phyloP scores from a whole-genome alignment of 2,329 filamentous ascomycete genomes.

The Ascosphaera aggregata region DNA sequence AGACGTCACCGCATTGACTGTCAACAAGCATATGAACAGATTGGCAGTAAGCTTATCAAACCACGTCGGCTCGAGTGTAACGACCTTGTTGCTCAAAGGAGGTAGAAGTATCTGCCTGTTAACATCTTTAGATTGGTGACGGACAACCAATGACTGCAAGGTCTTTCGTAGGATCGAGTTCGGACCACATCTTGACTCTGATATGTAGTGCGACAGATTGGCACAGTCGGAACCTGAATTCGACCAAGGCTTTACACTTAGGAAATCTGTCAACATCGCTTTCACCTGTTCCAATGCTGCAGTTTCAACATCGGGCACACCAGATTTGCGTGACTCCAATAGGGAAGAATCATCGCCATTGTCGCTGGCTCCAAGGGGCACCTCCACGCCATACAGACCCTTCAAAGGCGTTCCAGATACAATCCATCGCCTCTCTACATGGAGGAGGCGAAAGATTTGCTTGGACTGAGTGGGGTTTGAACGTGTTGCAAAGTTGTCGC shows the following conservation, averaged over 20 bases:
- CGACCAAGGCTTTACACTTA: conserved; percentile 59
- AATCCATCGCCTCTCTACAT: conserved; percentile 56
- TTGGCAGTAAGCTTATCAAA: conserved; percentile 71
- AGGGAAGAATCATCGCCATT: conserved; percentile 9
- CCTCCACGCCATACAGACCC: conserved; percentile 54
- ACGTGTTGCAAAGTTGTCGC: conserved; percentile 57
- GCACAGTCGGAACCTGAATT: conserved; percentile 35
- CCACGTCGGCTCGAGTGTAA: conserved; percentile 57
- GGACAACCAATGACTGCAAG: conserved; percentile 58
- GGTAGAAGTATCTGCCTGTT: conserved; percentile 41
- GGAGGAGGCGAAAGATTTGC: conserved; percentile 28
- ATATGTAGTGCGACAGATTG: conserved; percentile 53
- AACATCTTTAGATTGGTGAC: conserved; percentile 53
- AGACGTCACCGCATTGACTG: conserved; percentile 71
- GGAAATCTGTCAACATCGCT: conserved; percentile 42
- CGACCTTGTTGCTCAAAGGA: conserved; percentile 43
- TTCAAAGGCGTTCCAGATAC: conserved; percentile 77
- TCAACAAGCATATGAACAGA: conserved; percentile 61
- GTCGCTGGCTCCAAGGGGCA: conserved; percentile 20
- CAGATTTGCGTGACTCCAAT: conserved; percentile 13
- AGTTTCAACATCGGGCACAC: conserved; percentile 28
- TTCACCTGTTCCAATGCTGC: conserved; percentile 45
- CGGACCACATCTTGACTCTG: conserved; percentile 15
- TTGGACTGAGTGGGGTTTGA: conserved; percentile 34
- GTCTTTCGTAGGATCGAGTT: conserved; percentile 35